Evolutionary conservation across 768 basidiomycete species (phyloP).

Genomic region (Russula griseocarnosa): DNA sequence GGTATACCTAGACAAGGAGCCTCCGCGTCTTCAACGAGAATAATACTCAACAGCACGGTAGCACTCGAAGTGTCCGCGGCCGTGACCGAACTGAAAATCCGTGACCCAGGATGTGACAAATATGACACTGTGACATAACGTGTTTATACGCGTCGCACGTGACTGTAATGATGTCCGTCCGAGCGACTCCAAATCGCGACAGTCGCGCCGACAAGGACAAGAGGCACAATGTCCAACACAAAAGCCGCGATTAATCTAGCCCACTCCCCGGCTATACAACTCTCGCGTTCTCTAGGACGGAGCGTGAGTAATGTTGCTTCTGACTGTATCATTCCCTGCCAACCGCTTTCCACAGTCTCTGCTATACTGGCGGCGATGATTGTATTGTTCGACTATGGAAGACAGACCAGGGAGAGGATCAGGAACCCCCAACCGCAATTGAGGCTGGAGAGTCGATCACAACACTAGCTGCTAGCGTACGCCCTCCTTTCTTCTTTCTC

Average conservation of each 20-base stretch:
- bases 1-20: not conserved
- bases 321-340: not conserved
- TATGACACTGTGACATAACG: constrained; percentile 6
- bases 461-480: constrained; percentile 24
- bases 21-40: not conserved
- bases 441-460: constrained; percentile 25
- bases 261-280: constrained; percentile 25
- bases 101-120: not conserved
- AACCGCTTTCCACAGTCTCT: constrained; percentile 15
- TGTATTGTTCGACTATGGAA: constrained; percentile 29
- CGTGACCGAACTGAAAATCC: not conserved
- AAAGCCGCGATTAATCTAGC: constrained; percentile 24
- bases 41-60: not conserved
- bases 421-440: constrained; percentile 25
- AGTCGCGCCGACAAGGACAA: too few relatives aligned
- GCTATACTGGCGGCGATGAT: constrained; percentile 29
- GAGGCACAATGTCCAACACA: constrained; percentile 18
- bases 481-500: not conserved
- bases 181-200: not conserved
- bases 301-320: constrained; percentile 12
- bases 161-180: too few relatives aligned
- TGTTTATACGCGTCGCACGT: constrained; percentile 14
- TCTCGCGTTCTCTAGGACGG: constrained; percentile 28
- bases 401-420: constrained; percentile 24
- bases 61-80: not conserved